Conservation (phyloP, 805 yeast species). For the Pichia nanzhaoensis region DNA sequence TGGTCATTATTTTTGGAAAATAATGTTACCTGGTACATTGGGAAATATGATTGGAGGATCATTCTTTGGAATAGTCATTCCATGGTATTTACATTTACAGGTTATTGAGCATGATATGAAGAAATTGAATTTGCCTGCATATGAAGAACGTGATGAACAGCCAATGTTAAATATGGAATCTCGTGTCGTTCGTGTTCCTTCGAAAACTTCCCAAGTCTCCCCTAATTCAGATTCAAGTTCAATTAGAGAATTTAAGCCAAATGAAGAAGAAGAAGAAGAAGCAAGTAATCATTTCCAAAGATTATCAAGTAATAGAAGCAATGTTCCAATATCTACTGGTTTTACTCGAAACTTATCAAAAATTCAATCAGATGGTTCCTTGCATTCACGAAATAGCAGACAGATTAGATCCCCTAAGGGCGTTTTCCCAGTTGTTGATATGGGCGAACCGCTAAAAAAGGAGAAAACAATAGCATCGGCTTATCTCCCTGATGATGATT, state of each 20-base stretch:
- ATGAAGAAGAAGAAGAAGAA: slow-evolving; percentile 12
- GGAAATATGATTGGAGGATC: slow-evolving; percentile 82
- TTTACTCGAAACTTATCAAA: slow-evolving; percentile 1
- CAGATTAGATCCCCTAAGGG: slow-evolving; percentile 56
- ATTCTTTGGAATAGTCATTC: slow-evolving; percentile 54
- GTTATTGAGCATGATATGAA: slow-evolving; percentile 68
- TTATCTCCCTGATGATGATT: slow-evolving; percentile 10
- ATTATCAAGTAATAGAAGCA: neutral
- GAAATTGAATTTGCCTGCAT: slow-evolving; percentile 54
- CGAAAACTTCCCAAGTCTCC: neutral
- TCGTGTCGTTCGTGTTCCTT: slow-evolving; percentile 52
- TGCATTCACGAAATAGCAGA: neutral
- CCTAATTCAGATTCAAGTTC: neutral
- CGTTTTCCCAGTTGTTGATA: slow-evolving; percentile 73
- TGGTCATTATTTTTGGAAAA: slow-evolving; percentile 63
- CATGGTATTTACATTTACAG: slow-evolving; percentile 67
- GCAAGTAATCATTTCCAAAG: slow-evolving; percentile 11
- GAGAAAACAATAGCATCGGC: slow-evolving; percentile 54
- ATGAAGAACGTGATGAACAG: slow-evolving; percentile 71
- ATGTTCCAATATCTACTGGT: neutral
- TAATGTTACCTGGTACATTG: slow-evolving; percentile 59
- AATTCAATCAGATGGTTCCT: neutral
- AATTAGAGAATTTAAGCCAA: slow-evolving; percentile 14
- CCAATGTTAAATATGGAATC: slow-evolving; percentile 74
- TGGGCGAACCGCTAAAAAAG: slow-evolving; percentile 57